These are phyloP conservation scores for Apiotrichum veenhuisii DNA, from an alignment of 1,284 basidiomycete species.

Conservation along the genomic window DNA sequence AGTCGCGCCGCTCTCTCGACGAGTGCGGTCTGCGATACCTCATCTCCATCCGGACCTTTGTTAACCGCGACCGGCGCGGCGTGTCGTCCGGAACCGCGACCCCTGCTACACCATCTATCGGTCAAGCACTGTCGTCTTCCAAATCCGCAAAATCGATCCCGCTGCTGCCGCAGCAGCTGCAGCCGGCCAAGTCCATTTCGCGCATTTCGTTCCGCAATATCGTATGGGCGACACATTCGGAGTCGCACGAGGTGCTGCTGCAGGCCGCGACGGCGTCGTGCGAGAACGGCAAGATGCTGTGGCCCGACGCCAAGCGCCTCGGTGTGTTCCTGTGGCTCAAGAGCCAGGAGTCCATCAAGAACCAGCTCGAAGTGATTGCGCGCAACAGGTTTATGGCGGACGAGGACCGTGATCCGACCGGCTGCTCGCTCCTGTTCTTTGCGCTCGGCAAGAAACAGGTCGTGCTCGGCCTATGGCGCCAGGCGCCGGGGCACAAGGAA, in stretches of 20 bases:
- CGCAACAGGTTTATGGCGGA: slow-evolving; percentile 85
- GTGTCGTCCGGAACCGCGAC: slow-evolving; percentile 23
- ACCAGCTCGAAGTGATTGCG: slow-evolving; percentile 83
- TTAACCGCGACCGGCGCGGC: slow-evolving; percentile 34
- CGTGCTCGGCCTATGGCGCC: slow-evolving; percentile 91
- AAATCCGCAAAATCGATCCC: slow-evolving; percentile 91
- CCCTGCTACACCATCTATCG: slow-evolving; percentile 55
- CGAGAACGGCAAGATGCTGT: slow-evolving; percentile 70
- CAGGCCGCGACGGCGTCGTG: slow-evolving; percentile 67
- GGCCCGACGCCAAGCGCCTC: slow-evolving; percentile 78
- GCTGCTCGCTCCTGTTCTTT: slow-evolving; percentile 89
- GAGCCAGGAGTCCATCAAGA: slow-evolving; percentile 69
- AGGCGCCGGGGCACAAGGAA: slow-evolving; percentile 90
- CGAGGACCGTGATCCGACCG: slow-evolving; percentile 79
- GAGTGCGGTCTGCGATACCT: slow-evolving; percentile 84
- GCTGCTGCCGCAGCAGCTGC: slow-evolving; percentile 29
- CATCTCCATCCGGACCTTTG: slow-evolving; percentile 67
- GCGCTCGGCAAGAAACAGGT: slow-evolving; percentile 87
- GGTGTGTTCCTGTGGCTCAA: slow-evolving; percentile 86
- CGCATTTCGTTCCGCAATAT: slow-evolving; percentile 72
- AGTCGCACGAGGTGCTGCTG: slow-evolving; percentile 79
- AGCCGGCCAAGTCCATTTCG: background rate
- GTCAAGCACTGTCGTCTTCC: slow-evolving; percentile 56
- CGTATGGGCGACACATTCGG: slow-evolving; percentile 92
- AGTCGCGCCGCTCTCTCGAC: slow-evolving; percentile 79